These are phyloP conservation scores for Aspergillus fischeri DNA, from an alignment of 2,329 filamentous ascomycete genomes.

Conservation along the genomic window DNA sequence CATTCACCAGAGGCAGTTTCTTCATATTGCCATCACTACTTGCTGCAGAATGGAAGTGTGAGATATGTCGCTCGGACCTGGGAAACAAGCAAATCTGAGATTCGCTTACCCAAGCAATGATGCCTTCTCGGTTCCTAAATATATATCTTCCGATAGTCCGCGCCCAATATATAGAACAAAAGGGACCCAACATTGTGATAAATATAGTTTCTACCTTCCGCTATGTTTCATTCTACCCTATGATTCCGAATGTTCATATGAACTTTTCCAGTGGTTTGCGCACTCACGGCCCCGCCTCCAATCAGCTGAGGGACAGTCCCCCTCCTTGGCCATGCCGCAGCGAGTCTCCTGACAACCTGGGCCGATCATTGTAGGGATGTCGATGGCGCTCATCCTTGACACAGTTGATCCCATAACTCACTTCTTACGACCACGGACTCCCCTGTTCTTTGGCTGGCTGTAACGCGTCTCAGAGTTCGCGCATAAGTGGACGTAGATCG, in stretches of 20 bases:
- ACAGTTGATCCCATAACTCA: slow-evolving; percentile 10
- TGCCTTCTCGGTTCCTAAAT: not conserved
- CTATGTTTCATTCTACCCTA: not conserved
- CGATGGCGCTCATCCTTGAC: slow-evolving; percentile 1
- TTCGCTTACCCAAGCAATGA: not conserved
- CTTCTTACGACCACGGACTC: not conserved
- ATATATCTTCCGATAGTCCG: not conserved
- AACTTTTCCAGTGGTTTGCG: not conserved
- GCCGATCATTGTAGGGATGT: slow-evolving; percentile 7
- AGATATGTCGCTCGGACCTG: not conserved
- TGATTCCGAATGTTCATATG: not conserved
- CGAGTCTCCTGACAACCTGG: slow-evolving; percentile 18
- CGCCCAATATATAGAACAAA: not conserved
- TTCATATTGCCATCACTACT: not conserved
- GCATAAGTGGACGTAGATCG: not conserved
- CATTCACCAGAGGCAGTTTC: not conserved
- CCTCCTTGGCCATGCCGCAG: slow-evolving; percentile 4
- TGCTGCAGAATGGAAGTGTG: not conserved
- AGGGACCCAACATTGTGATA: not conserved
- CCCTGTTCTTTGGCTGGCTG: slow-evolving; percentile 5
- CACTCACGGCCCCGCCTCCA: not conserved
- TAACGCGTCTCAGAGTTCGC: slow-evolving; percentile 5
- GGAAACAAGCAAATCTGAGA: not conserved
- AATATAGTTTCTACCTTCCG: not conserved
- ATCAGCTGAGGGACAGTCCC: slow-evolving; percentile 2